Percentiles rank a stretch among this genome's conserved stretches.
Evolutionary conservation across 148 eudicot species (phyloP).

Genomic region (Chenopodium formosanum): DNA sequence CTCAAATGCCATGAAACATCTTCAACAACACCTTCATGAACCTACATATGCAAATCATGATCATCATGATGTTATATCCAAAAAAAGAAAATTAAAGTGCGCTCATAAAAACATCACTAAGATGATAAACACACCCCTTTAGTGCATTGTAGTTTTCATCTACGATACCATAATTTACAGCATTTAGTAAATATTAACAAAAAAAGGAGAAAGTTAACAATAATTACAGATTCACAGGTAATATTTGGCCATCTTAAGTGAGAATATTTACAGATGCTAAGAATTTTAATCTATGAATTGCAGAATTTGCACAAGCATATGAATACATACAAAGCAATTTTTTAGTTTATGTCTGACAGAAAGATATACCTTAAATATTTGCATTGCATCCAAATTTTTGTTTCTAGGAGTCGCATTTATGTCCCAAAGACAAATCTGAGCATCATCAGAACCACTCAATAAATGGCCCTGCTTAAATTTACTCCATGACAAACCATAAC

Average conservation of each 20-base stretch:
- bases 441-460: slow-evolving; percentile 83
- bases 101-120: not conserved
- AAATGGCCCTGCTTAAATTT: slow-evolving; percentile 64
- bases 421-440: slow-evolving; percentile 82
- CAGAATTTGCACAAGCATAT: not conserved
- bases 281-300: no score
- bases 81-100: not conserved
- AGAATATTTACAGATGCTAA: not conserved
- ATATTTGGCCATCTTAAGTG: not conserved
- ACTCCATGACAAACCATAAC: slow-evolving; percentile 88
- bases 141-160: not conserved
- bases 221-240: not conserved
- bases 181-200: not conserved
- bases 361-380: slow-evolving; percentile 57
- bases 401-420: slow-evolving; percentile 61
- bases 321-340: not conserved
- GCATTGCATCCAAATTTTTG: slow-evolving; percentile 59
- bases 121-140: not conserved
- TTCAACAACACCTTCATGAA: slow-evolving; percentile 85
- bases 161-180: not conserved
- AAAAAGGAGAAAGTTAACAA: not conserved
- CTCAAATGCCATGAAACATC: slow-evolving; percentile 94
- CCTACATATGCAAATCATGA: slow-evolving; percentile 38
- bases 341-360: not conserved
- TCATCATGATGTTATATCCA: not conserved